Base-by-base conservation (phyloP, 306 rosid genomes). In the Cicer judaicum region DNA sequence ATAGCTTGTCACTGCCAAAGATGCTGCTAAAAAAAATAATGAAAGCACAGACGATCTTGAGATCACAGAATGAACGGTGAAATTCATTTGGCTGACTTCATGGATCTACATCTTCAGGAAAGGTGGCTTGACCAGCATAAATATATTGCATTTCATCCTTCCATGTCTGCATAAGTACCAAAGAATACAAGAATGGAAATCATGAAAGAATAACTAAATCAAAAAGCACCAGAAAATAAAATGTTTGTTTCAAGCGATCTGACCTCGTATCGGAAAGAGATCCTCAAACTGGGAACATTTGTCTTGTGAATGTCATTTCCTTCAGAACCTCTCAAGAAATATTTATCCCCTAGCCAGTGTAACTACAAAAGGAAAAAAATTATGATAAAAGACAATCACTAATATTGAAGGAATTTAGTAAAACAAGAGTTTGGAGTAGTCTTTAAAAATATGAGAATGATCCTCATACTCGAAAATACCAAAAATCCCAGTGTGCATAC, bases 281-380 rank as follows among this genome's bases (percentile, higher is more conserved):
- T 85, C 87, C 96, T 84, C 54, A 82, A 40, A 55, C n/a, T 19
- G 54, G 98, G 98, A 8, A 92, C 96, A 64, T 92, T 92, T 40
- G 94, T 81, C 83, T 90, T 90, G 2, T 85, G 90, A 73, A 90
- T 86, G 83, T 92, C 88, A 80, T 92, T 92, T 81, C 98, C 96
- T 79, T 87, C 84, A 12, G 98, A 78, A 62, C 98, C 98, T 52
- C 87, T 82, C 79, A 85, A 55, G 72, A 79, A 81, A 77, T 90
- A 90, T 79, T 85, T 83, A 41, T 74, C 84, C 56, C 98, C 98
- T 53, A 80, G 92, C 98, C 98, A 92, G 63, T 87, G 98, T 39
- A 62, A 10, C 96, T 92, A 89, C 78, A 69, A 53, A 83, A 52
- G 40, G 52, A 53, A 49, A 65, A 55, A 74, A 44, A 64, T 54